Evolutionary conservation across 768 basidiomycete species (phyloP), one percentile per base, ranked within the genome.

Genomic region (Cystobasidium ongulense): DNA sequence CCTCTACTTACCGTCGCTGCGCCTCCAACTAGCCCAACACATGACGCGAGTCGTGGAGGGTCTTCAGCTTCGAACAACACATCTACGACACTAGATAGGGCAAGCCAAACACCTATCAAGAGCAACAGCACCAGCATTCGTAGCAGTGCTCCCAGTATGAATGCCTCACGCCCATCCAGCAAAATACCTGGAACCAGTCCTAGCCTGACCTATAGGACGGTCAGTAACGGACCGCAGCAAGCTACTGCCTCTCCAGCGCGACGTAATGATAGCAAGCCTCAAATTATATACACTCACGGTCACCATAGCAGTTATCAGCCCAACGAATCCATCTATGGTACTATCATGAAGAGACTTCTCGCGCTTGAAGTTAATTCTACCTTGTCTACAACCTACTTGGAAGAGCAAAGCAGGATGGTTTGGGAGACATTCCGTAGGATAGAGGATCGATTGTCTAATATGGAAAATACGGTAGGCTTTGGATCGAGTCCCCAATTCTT

Each of bases 241-340:
- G 35, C 38, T 57, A 54, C 74, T 1, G 23, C 57, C 4, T 59
- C 74, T 43, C 25, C 33, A 25, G 39, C 31, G 17, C 46, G 53
- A 15, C 72, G 74, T 4, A 73, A 75, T 29, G 72, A 75, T 3
- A 75, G 52, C 27, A 23, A 35, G 17, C 50, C 74, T 3, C 74
- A 75, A n/a, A n/a, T 73, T 25, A 38, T 53, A 4, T 65, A 65
- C 41, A 73, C 63, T n/a, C 72, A 63, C 50, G 29, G 31, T 39
- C 53, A 33, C 23, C 27, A 27, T 15, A 71, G 53, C 35, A 38
- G 73, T 21, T 65, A 74, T 4, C 75, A 76, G 43, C 74, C 76
- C 15, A 91, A 90, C 27, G 96, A 99, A 80, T 94, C 92, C 1
- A 93, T 99, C 76, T 98, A 96, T 78, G 89, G 92, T 8, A 91